phyloP scores from a whole-genome alignment of 2,329 filamentous ascomycete species.

The Aspergillus amoenus region DNA sequence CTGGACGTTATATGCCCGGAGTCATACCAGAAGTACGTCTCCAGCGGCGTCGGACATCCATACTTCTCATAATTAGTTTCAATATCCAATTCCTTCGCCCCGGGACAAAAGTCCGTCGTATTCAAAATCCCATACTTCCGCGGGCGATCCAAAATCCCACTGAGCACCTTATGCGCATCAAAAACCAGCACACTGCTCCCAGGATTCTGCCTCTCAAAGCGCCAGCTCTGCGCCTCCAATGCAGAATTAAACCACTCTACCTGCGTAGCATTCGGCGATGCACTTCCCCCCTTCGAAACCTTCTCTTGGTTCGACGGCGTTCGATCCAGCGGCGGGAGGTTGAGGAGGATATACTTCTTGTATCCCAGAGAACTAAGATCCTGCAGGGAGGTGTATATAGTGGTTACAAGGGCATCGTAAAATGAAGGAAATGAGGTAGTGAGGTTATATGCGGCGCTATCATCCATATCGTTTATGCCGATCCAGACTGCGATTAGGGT shows the following conservation, averaged over 20 bases:
- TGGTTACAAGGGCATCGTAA: neutral
- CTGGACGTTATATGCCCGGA: conserved; percentile 48
- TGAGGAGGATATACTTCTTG: conserved; percentile 50
- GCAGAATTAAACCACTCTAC: conserved; percentile 47
- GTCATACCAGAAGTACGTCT: conserved; percentile 52
- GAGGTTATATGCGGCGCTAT: conserved; percentile 46
- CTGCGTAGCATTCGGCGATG: conserved; percentile 45
- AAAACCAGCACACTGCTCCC: conserved; percentile 44
- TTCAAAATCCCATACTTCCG: conserved; percentile 46
- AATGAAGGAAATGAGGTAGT: conserved; percentile 32
- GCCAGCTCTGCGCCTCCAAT: conserved; percentile 33
- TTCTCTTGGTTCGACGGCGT: conserved; percentile 38
- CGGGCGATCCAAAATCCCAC: conserved; percentile 44
- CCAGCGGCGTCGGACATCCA: conserved; percentile 44
- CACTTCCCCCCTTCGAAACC: conserved; percentile 31
- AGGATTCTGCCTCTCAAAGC: conserved; percentile 33
- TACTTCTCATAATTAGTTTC: conserved; percentile 43
- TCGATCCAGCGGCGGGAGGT: conserved; percentile 52
- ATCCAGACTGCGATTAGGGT: conserved; percentile 55
- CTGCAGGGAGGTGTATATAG: neutral
- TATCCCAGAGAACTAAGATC: conserved; percentile 47
- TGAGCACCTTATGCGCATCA: conserved; percentile 46
- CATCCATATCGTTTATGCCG: conserved; percentile 58
- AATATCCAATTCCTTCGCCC: conserved; percentile 49
- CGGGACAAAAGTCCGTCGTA: conserved; percentile 46